These are phyloP conservation scores for Macrolepiota albuminosa DNA, from an alignment of 768 basidiomycete genomes.

Conservation along the genomic window DNA sequence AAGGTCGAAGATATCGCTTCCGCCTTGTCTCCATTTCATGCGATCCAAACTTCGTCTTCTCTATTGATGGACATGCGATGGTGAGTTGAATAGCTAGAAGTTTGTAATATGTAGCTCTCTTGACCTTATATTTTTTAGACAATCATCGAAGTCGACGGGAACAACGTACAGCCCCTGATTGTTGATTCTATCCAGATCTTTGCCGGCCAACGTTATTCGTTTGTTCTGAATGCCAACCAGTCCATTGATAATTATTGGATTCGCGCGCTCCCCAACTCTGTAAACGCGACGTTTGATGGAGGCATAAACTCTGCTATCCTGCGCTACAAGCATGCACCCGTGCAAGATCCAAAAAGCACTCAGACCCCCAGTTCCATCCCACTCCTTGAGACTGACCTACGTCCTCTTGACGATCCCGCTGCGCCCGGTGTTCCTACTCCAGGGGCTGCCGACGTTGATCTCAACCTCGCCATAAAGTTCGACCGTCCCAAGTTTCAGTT, in stretches of 20 bases:
- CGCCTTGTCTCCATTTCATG: slow-evolving; percentile 50
- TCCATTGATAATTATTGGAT: slow-evolving; percentile 38
- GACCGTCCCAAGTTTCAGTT: slow-evolving; percentile 11
- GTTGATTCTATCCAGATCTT: slow-evolving; percentile 39
- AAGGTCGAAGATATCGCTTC: slow-evolving; percentile 45
- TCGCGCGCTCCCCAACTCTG: slow-evolving; percentile 10
- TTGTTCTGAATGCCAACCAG: slow-evolving; percentile 34
- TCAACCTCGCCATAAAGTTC: slow-evolving; percentile 16
- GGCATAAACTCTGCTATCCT: slow-evolving; percentile 54
- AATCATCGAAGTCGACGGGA: slow-evolving; percentile 37
- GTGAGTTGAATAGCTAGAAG: not conserved
- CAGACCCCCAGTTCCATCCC: slow-evolving; percentile 13
- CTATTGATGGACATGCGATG: slow-evolving; percentile 35
- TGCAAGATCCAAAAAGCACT: slow-evolving; percentile 24
- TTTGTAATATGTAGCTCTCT: not conserved
- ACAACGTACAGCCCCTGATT: slow-evolving; percentile 23
- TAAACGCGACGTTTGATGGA: slow-evolving; percentile 16
- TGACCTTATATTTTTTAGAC: slow-evolving; percentile 13
- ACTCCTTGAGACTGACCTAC: slow-evolving; percentile 24
- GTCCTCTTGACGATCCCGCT: slow-evolving; percentile 8
- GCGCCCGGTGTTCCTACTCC: slow-evolving; percentile 10
- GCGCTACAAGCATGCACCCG: slow-evolving; percentile 28
- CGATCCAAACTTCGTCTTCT: slow-evolving; percentile 37
- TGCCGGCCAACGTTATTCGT: slow-evolving; percentile 31
- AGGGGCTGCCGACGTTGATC: slow-evolving; percentile 20